Base-by-base conservation (phyloP, 495 filamentous ascomycete genomes). In the Parathielavia appendiculata region DNA sequence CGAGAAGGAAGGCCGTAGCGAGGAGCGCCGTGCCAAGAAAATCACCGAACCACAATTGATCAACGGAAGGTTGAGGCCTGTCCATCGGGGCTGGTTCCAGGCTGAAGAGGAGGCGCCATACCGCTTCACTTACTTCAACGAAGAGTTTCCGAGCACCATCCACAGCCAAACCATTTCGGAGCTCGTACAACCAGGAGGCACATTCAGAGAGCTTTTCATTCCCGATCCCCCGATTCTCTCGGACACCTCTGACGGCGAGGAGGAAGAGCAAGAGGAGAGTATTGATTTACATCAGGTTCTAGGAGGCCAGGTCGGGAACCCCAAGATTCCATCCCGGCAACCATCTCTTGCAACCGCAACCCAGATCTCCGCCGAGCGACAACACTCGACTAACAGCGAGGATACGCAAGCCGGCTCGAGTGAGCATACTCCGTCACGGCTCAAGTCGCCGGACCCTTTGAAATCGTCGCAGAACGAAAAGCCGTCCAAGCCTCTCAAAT, bases 81-180 rank as follows among this genome's bases (percentile, higher is more conserved):
- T 79, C 9, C 85, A 90, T 58, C 89, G 87, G 52, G 76, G 79
- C 6, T 98, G 93, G 93, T 90, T 92, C 69, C 81, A 85, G 23
- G 85, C 88, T 57, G 89, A 93, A 62, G 91, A 96, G 39, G 95
- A 96, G 51, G 85, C 85, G 1, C 93, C 93, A 0, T 98, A 95
- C 67, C 83, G 93, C 44, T 97, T 95, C 68, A 98, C 93, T 2
- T 98, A 98, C 66, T 98, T 98, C 78, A 97, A 96, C 69, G 93
- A 97, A 65, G 90, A 96, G 61, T 89, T 97, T 58, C 85, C 86
- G 48, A 91, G 87, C 65, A 97, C 93, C 0, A 93, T 97, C 60
- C 93, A 97, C 69, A 91, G 90, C 20, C 91, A 96, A 68, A 95
- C 87, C 0, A 92, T 98, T 48, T 93, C 90, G 12, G 93, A 96